These are phyloP conservation scores for Hyaloscypha hepaticicola DNA, from an alignment of 495 filamentous ascomycete species.

Conservation along the genomic window DNA sequence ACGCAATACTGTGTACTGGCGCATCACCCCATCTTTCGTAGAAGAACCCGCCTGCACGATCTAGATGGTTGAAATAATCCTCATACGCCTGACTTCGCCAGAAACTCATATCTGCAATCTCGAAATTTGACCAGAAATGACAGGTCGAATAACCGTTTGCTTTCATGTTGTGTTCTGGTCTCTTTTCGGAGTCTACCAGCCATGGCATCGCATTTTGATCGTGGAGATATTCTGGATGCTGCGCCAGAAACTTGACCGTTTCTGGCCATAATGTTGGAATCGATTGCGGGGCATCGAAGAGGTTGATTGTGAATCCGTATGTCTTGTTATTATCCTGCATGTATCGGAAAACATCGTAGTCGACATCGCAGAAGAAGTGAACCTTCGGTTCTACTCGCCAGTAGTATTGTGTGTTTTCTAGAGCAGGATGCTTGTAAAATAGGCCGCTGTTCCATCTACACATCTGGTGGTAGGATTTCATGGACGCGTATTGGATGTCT, in stretches of 20 bases:
- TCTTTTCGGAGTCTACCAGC: slow-evolving; percentile 72
- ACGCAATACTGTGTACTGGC: slow-evolving; percentile 92
- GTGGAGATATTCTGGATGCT: slow-evolving; percentile 78
- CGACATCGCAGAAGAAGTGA: slow-evolving; percentile 98
- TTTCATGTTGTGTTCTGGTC: slow-evolving; percentile 75
- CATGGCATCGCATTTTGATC: slow-evolving; percentile 84
- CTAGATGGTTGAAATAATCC: slow-evolving; percentile 94
- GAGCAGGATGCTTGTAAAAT: slow-evolving; percentile 94
- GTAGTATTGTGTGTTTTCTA: slow-evolving; percentile 82
- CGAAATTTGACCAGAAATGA: slow-evolving; percentile 99
- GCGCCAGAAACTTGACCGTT: slow-evolving; percentile 81
- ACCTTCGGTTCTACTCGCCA: slow-evolving; percentile 99
- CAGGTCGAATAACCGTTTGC: slow-evolving; percentile 98
- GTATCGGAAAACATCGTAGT: slow-evolving; percentile 98
- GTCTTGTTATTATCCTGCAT: slow-evolving; percentile 98
- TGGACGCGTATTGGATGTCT: slow-evolving; percentile 82
- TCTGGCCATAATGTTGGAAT: slow-evolving; percentile 95
- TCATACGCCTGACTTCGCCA: slow-evolving; percentile 91
- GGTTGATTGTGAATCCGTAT: slow-evolving; percentile 97
- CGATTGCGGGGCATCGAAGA: slow-evolving; percentile 85
- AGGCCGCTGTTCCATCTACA: slow-evolving; percentile 98
- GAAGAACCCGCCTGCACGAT: slow-evolving; percentile 94
- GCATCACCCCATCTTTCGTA: slow-evolving; percentile 99
- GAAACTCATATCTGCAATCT: slow-evolving; percentile 93
- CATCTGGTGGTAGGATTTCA: slow-evolving; percentile 97